These are phyloP conservation scores for Globisporangium middletonii DNA, from an alignment of 352 stramenopile genomes.

Conservation along the genomic window DNA sequence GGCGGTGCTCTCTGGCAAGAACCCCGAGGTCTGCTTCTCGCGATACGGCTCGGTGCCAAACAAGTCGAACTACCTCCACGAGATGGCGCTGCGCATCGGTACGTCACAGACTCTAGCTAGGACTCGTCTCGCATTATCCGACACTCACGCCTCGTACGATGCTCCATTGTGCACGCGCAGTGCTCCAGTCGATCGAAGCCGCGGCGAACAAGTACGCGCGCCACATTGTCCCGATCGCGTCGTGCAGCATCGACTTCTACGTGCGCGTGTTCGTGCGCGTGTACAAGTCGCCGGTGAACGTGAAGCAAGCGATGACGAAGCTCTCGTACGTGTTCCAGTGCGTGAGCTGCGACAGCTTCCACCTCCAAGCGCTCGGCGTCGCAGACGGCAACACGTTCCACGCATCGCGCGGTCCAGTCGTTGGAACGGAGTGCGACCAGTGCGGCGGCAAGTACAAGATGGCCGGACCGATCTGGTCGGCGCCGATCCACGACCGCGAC, in stretches of 20 bases:
- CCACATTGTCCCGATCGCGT: constrained; percentile 96
- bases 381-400: constrained; percentile 84
- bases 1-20: constrained; percentile 87
- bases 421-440: constrained; percentile 71
- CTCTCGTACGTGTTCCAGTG: constrained; percentile 89
- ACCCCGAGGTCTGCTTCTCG: constrained; percentile 82
- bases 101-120: constrained; percentile 1
- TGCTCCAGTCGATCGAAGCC: constrained; percentile 95
- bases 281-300: constrained; percentile 93
- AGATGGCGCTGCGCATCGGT: constrained; percentile 85
- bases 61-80: constrained; percentile 86
- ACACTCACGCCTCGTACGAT: background rate
- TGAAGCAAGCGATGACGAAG: constrained; percentile 92
- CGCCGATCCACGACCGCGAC: constrained; percentile 93
- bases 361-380: constrained; percentile 92
- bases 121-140: no score
- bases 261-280: constrained; percentile 99
- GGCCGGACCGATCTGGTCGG: constrained; percentile 96
- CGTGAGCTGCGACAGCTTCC: constrained; percentile 96
- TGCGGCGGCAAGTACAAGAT: constrained; percentile 87
- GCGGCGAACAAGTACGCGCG: constrained; percentile 94
- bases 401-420: constrained; percentile 64
- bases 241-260: constrained; percentile 99
- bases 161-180: constrained; percentile 27
- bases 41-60: constrained; percentile 80